Base-by-base conservation (phyloP, 176 grass and related monocot species). In the Typha latifolia region DNA sequence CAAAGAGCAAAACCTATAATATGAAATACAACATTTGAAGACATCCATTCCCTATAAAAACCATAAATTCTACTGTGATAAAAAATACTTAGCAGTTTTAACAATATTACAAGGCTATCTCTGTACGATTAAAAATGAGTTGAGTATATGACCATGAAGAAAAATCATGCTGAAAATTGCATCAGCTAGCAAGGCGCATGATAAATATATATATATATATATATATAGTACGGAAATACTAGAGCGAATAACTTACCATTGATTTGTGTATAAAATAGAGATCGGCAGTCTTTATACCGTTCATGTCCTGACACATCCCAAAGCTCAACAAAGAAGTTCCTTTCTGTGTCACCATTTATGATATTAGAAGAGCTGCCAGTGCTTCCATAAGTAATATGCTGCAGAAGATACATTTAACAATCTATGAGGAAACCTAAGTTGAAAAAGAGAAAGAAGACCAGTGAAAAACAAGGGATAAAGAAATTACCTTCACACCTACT, bases 301-400 rank as follows among this genome's bases (percentile, higher is more conserved):
- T 90, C 94, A 66, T 99, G 89, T 50, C 94, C 94, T 49, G 86
- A 90, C 51, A 93, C 66, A 93, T 99, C 94, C 89, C 86, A 99
- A 63, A 99, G 83, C 74, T 99, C 86, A 80, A 99, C 83, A 85
- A 93, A 99, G 52, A 93, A 85, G 67, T 99, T 85, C 63, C 84
- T 89, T 59, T 93, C 85, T 78, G 81, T 59, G 51, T 93, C 89
- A 80, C 78, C 73, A 63, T 74, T 83, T 48, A 84, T 79, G 61
- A 81, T 82, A 83, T 77, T 93, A 71, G 86, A 90, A 47, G 94
- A 90, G 66, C 73, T 85, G 23, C 83, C 84, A 49, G 76, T 76
- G 79, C 80, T 85, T 79, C 86, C 89, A 76, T 72, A 87, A 72
- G 81, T 82, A 77, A 99, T 66, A 79, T 93, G 94, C 89, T 96